phyloP scores from a whole-genome alignment of 2,329 filamentous ascomycete genomes.

The Onygena corvina region DNA sequence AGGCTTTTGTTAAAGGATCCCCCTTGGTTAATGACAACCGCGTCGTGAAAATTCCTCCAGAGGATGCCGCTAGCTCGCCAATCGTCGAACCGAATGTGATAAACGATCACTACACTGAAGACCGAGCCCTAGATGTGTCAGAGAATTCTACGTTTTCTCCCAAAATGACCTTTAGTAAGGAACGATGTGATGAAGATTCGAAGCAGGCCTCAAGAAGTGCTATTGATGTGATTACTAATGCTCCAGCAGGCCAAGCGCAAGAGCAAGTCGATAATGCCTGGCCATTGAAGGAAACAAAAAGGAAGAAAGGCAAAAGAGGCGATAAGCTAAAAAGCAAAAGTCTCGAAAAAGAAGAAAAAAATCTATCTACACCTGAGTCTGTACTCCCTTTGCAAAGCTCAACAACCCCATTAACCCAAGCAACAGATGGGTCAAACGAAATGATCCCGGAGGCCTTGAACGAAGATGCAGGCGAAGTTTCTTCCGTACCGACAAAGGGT shows the following conservation, averaged over 20 bases:
- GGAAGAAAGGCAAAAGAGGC: constrained; percentile 12
- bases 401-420: neutral
- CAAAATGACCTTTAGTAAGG: neutral
- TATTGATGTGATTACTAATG: neutral
- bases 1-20: neutral
- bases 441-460: neutral
- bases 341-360: neutral
- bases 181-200: neutral
- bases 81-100: neutral
- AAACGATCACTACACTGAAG: neutral
- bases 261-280: neutral
- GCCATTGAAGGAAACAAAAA: constrained; percentile 3
- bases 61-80: neutral
- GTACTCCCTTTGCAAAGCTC: neutral
- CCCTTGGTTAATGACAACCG: neutral
- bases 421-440: neutral
- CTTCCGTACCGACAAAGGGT: neutral
- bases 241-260: neutral
- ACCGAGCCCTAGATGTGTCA: neutral
- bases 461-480: neutral
- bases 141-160: neutral
- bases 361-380: neutral
- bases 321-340: constrained; percentile 8
- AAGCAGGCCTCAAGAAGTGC: no score
- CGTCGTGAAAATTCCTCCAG: neutral